Evolutionary conservation across 345 rosid genomes (phyloP), one percentile per base, ranked within the genome.

Genomic region (Abelmoschus esculentus): DNA sequence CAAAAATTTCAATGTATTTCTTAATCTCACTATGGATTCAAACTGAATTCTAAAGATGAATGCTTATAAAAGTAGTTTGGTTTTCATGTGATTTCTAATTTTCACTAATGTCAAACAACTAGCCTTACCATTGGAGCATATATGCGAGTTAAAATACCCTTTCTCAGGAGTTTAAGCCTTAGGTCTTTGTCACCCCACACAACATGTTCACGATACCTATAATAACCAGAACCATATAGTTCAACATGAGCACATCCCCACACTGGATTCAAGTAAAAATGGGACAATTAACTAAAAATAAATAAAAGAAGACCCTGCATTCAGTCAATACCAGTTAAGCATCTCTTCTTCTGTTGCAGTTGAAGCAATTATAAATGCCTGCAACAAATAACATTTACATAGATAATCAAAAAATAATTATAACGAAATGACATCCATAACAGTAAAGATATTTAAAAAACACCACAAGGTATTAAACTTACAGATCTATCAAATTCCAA

Each of bases 341-440:
- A 91, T 91, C 85, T 95, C 99, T 65, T 91, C 96, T 61, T 88
- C 89, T 11, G 98, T 95, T 78, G 85, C 92, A 40, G 96, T 95
- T 44, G 99, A 95, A 66, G 98, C 99, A 66, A 90, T 95, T 75
- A 95, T 88, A 80, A 95, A 95, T 50, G 99, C 99, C 99, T 95
- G 87, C 77, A 83, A 76, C 38, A 53, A 12, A 40, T 58, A 74
- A 29, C 13, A 72, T 67, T 73, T 50, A 14, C 49, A 61, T 18
- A 18, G 50, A 56, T 18, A 38, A 69, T 19, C 38, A 40, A 6
- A 52, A 44, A 29, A 5, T 18, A n/a, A 15, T 49, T 28, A 9
- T 22, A 58, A 40, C 18, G 2, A 73, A 49, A 53, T 26, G 44
- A 61, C 42, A 36, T 12, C 50, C 73, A 53, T n/a, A 72, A 54